Base-by-base conservation (phyloP, 2,329 filamentous ascomycete species). In the Colletotrichum spaethianum region DNA sequence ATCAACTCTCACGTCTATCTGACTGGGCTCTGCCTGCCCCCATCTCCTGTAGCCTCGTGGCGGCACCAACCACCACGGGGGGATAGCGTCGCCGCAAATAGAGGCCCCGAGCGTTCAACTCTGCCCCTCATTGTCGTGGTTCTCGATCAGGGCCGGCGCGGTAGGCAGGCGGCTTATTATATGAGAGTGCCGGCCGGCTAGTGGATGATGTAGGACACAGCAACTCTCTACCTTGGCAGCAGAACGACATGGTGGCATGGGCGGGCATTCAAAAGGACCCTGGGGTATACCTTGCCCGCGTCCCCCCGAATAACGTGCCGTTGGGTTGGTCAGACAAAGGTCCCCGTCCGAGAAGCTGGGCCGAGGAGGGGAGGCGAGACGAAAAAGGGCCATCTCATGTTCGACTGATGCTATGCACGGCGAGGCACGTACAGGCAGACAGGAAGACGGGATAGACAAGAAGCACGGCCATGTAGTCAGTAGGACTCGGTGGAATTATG, bases 41-140 rank as follows among this genome's bases (percentile, higher is more conserved):
- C 44, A 14, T 28, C 14, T 31, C 18, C 28, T 20, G 28, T 23
- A 11, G 38, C 56, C 56, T 68, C 57, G 57, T 63, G 65, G 59
- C 50, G 57, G 23, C 16, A 63, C 4, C 65, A 67, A 67, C 64
- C 63, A 57, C 44, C 64, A 61, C 42, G 44, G 53, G 11, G 44
- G 16, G n/a, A 23, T 12, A 23, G 46, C 26, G 46, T 26, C 46
- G 46, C 46, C n/a, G 46, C 46, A 48, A 20, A 23, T n/a, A 23
- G 46, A 46, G 46, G 23, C 23, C 50, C 28, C 46, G 50, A 53
- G 46, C 50, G 50, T 53, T 33, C 12, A 28, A 16, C 20, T 8
- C 11, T 53, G 52, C 48, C 36, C 61, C 48, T 55, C 48, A 26
- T 40, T 63, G 48, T 40, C 50, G 14, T 33, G 33, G 33, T 53